Evolutionary conservation across 768 basidiomycete genomes (phyloP), one percentile per base, ranked within the genome.

Genomic region (Suillus occidentalis): DNA sequence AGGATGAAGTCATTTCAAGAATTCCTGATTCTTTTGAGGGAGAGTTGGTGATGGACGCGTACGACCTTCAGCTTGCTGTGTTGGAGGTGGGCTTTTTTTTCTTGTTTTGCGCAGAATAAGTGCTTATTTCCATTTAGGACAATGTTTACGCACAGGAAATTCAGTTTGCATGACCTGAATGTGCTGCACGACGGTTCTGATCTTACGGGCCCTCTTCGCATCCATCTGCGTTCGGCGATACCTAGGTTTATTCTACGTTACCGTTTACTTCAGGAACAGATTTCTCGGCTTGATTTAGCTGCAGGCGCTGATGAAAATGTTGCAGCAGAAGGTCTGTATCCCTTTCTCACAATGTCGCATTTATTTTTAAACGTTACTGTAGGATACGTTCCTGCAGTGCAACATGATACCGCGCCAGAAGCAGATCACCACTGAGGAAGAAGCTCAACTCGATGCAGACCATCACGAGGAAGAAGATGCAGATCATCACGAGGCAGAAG

Each of bases 171-270:
- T 72, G 90, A 92, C 71, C 79, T 92, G 55, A 87, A 89, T 72
- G 79, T 86, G 52, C 74, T 91, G 37, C 89, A 91, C 71, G 89
- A 90, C 70, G 87, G 83, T 64, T 83, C 85, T 71, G 83, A 84
- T 67, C 74, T 89, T 63, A 66, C 77, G 69, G 90, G 90, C 37
- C 87, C 88, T 7, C 81, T 92, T 59, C 87, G 87, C 49, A 78
- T 91, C 52, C 81, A 80, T 60, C 74, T 91, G 53, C 83, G 79
- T 58, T 70, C 79, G 10, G 69, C 74, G 37, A 66, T 74, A 0
- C 87, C 90, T 40, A 83, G 90, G 57, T 91, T 92, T 67, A 88
- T 89, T 49, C 75, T 82, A 36, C 87, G 87, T 56, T 92, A 88
- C 71, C 87, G 86, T 63, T 71, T 80, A 42, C 79, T 92, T 47